Evolutionary conservation across 331 rosid species (phyloP).

Genomic region (Pyrus hybrid): DNA sequence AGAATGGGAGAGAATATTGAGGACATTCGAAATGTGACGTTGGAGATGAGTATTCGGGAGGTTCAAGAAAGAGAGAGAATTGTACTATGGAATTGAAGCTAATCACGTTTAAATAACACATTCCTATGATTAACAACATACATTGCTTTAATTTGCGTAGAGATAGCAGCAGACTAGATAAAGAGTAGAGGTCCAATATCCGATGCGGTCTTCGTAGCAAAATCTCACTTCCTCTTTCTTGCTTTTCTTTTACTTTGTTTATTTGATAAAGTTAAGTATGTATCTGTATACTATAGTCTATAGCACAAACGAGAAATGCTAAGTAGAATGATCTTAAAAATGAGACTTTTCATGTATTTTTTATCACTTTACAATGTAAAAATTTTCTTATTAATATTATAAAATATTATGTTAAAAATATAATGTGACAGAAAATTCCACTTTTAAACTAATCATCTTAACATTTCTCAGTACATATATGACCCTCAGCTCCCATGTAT

Average conservation of each 20-base stretch:
- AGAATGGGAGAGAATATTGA: slow-evolving; percentile 33
- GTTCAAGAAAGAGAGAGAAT: slow-evolving; percentile 36
- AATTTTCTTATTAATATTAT: no score
- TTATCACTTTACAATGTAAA: rapidly evolving
- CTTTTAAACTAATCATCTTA: no score
- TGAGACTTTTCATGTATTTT: rapidly evolving
- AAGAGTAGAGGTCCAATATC: slow-evolving; percentile 40
- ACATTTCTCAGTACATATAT: no score
- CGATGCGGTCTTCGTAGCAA: slow-evolving; percentile 44
- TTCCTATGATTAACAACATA: background rate
- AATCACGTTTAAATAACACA: background rate
- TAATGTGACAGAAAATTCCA: rapidly evolving
- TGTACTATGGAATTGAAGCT: background rate
- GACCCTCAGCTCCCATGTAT: background rate
- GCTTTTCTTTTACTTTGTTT: background rate
- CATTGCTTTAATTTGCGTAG: slow-evolving; percentile 34
- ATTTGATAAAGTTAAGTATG: background rate
- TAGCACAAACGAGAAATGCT: no score
- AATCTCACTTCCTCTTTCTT: slow-evolving; percentile 53
- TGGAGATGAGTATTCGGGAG: slow-evolving; percentile 65
- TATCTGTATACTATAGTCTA: no score
- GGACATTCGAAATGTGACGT: slow-evolving; percentile 57
- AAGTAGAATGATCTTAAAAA: no score
- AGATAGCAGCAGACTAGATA: slow-evolving; percentile 13
- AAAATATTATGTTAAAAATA: no score